Percentiles rank a stretch among this genome's conserved stretches.
phyloP scores from a whole-genome alignment of 164 flowering plant genomes.

The Dillenia turbinata region DNA sequence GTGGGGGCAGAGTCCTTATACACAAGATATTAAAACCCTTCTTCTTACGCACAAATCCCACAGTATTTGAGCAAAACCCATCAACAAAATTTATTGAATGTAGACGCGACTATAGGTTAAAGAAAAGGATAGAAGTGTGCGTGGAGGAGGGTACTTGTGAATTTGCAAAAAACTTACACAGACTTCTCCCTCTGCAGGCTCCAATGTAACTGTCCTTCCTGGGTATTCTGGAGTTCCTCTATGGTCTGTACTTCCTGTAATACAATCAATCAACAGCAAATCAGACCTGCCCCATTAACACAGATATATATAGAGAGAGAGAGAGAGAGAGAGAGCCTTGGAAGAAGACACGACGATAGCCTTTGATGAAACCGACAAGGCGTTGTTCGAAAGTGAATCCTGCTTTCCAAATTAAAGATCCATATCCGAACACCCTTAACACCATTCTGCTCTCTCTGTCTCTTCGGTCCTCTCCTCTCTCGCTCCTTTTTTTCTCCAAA shows the following conservation, averaged over 20 bases:
- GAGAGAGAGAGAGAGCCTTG: conserved; percentile 46
- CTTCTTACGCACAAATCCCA: no score
- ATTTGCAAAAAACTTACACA: conserved; percentile 51
- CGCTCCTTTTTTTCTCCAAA: no score
- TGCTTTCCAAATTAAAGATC: conserved; percentile 92
- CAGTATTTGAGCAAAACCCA: no score
- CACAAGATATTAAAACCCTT: no score
- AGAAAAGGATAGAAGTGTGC: no score
- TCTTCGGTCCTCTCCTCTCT: no score
- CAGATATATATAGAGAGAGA: background rate
- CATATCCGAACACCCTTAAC: conserved; percentile 96
- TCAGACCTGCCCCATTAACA: background rate
- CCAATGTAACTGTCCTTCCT: conserved; percentile 91
- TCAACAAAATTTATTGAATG: no score
- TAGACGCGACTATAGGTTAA: no score
- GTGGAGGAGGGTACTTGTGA: background rate
- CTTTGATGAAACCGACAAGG: conserved; percentile 82
- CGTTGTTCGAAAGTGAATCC: conserved; percentile 77
- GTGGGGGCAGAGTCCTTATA: no score
- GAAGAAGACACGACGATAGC: conserved; percentile 87
- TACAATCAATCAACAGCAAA: background rate
- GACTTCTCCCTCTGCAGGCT: conserved; percentile 61
- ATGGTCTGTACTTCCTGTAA: conserved; percentile 88
- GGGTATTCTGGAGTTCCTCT: conserved; percentile 90
- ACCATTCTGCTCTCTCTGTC: conserved; percentile 35